Evolutionary conservation across 805 yeast species (phyloP).

Genomic region (Priceomyces carsonii): DNA sequence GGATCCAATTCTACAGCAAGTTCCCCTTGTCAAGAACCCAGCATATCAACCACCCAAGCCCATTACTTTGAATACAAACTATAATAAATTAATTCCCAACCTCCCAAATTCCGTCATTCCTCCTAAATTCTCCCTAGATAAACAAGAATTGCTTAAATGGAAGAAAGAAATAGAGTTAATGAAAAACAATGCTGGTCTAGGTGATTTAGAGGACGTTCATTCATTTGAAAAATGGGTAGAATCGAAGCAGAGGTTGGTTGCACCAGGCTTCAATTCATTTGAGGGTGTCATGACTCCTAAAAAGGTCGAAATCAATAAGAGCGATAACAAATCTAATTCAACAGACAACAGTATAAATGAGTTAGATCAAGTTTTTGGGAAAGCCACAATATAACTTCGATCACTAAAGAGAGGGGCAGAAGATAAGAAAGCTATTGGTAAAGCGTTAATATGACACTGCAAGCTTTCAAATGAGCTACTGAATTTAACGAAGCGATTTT

Average conservation of each 20-base stretch:
- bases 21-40: slow-evolving; percentile 58
- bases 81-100: slow-evolving; percentile 38
- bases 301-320: slow-evolving; percentile 9
- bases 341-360: slow-evolving; percentile 17
- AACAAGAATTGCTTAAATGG: slow-evolving; percentile 30
- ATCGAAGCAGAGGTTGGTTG: slow-evolving; percentile 32
- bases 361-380: slow-evolving; percentile 29
- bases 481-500: too few species aligned
- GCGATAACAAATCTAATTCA: not conserved
- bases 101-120: slow-evolving; percentile 35
- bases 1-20: slow-evolving; percentile 50
- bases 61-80: slow-evolving; percentile 52
- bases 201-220: slow-evolving; percentile 14
- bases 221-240: slow-evolving; percentile 30
- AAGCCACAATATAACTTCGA: slow-evolving; percentile 13
- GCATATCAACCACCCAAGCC: slow-evolving; percentile 55
- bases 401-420: too few species aligned
- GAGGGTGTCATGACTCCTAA: slow-evolving; percentile 33
- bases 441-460: too few species aligned
- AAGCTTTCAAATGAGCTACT: too few species aligned
- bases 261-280: slow-evolving; percentile 40
- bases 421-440: too few species aligned
- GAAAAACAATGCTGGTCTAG: slow-evolving; percentile 10
- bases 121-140: slow-evolving; percentile 31
- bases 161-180: slow-evolving; percentile 18